These are phyloP conservation scores for Yamadazyma triangularis DNA, from an alignment of 1,139 yeast genomes.

Conservation along the genomic window DNA sequence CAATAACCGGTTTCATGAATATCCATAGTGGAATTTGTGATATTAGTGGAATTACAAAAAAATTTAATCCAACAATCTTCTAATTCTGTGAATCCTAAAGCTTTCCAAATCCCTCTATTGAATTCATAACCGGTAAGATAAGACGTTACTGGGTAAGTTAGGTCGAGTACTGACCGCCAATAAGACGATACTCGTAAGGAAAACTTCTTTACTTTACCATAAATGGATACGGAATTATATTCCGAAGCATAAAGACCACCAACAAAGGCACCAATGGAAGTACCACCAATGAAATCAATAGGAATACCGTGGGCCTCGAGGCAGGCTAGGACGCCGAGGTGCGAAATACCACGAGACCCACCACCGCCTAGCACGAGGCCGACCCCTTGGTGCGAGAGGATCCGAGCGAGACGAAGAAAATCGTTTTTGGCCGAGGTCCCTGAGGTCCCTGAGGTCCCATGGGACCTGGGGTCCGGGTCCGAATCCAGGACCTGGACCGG, in stretches of 20 bases:
- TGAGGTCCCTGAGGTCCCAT: too few species aligned
- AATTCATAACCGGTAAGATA: slow-evolving; percentile 97
- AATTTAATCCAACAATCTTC: slow-evolving; percentile 95
- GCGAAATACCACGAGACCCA: slow-evolving; percentile 94
- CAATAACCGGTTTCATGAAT: slow-evolving; percentile 89
- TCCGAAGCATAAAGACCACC: slow-evolving; percentile 95
- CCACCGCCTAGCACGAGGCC: slow-evolving; percentile 97
- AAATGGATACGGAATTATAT: slow-evolving; percentile 84
- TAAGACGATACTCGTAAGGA: slow-evolving; percentile 75
- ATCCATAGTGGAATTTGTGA: slow-evolving; percentile 94
- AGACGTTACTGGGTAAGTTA: slow-evolving; percentile 91
- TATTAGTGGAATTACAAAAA: slow-evolving; percentile 88
- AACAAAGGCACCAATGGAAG: slow-evolving; percentile 92
- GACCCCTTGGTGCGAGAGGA: slow-evolving; percentile 87
- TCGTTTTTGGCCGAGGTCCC: slow-evolving; percentile 93
- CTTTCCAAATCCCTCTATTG: slow-evolving; percentile 94
- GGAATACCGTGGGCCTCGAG: slow-evolving; percentile 94
- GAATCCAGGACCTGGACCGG: too few species aligned
- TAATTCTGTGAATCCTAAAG: slow-evolving; percentile 85
- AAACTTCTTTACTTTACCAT: slow-evolving; percentile 85
- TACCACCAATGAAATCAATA: slow-evolving; percentile 90
- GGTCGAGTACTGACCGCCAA: slow-evolving; percentile 81
- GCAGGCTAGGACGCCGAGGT: slow-evolving; percentile 87
- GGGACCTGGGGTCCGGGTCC: too few species aligned
- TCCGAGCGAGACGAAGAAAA: slow-evolving; percentile 82